Evolutionary conservation across 257 asterid genomes (phyloP).

Genomic region (Paraleonurus japonicus): DNA sequence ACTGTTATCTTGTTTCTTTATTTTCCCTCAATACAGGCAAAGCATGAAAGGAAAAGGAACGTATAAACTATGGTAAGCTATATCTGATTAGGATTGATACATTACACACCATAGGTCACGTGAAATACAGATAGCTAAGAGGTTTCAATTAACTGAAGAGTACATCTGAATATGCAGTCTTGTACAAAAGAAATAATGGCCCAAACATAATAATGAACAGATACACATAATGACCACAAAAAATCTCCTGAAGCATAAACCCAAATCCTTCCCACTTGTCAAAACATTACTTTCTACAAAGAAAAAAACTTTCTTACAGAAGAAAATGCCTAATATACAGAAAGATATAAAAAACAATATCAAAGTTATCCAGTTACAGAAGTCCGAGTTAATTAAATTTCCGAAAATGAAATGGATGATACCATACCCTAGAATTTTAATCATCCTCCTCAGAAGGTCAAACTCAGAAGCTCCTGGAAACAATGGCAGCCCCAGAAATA

Average conservation of each 20-base stretch:
- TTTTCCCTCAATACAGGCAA: not conserved
- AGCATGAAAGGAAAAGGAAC: not conserved
- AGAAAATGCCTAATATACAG: conserved; percentile 4
- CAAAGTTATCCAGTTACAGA: not conserved
- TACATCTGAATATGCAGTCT: not conserved
- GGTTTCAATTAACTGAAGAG: not conserved
- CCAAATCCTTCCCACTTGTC: conserved; percentile 5
- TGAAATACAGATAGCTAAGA: not conserved
- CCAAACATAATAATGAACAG: conserved; percentile 6
- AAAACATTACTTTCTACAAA: not conserved
- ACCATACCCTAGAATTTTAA: conserved; percentile 85
- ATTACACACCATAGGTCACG: not conserved
- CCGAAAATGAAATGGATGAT: conserved; percentile 19
- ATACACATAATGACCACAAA: not conserved
- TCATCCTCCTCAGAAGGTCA: conserved; percentile 95
- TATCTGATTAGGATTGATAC: not conserved
- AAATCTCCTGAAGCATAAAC: conserved; percentile 19
- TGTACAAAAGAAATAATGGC: not conserved
- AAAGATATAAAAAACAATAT: conserved; percentile 16
- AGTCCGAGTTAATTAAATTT: conserved; percentile 10
- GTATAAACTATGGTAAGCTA: not conserved
- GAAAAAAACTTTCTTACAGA: not conserved
- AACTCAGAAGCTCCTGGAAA: conserved; percentile 99
- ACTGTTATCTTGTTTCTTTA: not conserved
- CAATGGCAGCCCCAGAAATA: conserved; percentile 90